Base-by-base conservation (phyloP, 768 basidiomycete genomes). In the Boletus subparvulus region DNA sequence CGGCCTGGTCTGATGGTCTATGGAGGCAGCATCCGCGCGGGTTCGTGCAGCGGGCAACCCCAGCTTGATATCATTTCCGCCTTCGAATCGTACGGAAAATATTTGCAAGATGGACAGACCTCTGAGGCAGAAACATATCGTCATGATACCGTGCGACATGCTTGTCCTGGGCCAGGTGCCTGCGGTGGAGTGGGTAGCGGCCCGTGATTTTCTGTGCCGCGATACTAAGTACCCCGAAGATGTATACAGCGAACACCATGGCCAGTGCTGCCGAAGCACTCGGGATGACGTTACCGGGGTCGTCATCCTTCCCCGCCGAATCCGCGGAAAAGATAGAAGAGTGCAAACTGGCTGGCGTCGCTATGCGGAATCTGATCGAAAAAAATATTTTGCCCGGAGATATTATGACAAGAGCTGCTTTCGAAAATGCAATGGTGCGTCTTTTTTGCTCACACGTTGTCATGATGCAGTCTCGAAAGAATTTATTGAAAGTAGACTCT, bases 241-340 rank as follows among this genome's bases (percentile, higher is more conserved):
- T 96, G 94, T 96, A 96, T 73, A 97, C 94, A 6, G 92, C 93
- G 35, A 99, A 98, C 73, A 98, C 97, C 3, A 98, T 99, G 92
- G 93, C 96, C 6, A 94, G 92, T 61, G 93, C 94, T 14, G 83
- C 92, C 42, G 97, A 99, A 75, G 94, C 90, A 1, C 73, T 99
- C 63, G 97, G 97, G 45, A 99, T 99, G 96, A 84, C 93, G 16
- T 75, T 98, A 10, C 92, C 97, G 9, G 96, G 96, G 30, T 97
- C 94, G n/a, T 95, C 94, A 0, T 95, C 94, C 9, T 98, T 88
- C 80, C 94, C 94, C 7, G 97, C 97, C 36, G 88, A 94, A 69
- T 94, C 91, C 61, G 74, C 81, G 50, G 96, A 98, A 69, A 99
- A 99, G 75, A 74, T 80, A 48, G 78, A 81, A 39, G 97, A 99